Base-by-base conservation (phyloP, 2,329 filamentous ascomycete species). In the Zymoseptoria crescenta region DNA sequence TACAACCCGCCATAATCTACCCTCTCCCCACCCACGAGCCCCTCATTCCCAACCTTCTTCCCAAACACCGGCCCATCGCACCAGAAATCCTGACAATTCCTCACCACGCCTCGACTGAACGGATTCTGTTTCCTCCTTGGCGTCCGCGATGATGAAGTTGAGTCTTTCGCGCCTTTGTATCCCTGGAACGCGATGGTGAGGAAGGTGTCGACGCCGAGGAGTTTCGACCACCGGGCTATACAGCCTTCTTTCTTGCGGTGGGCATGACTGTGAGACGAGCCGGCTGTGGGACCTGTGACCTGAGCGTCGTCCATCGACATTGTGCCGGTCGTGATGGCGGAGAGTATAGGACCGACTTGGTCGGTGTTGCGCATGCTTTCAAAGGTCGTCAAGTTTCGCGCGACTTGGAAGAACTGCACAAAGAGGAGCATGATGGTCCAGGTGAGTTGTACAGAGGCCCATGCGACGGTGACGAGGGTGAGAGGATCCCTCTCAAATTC, bases 381-480 rank as follows among this genome's bases (percentile, higher is more conserved):
- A 75, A 89, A 97, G 0, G 94, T 99, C 1, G 94, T 99, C 79
- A 96, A 87, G 59, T 92, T 95, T 62, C 91, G 86, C 0, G 91
- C 88, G 55, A 99, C 87, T 72, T 99, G 94, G 55, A 96, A 81
- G 55, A 96, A 85, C 72, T 99, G 95, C 4, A 97, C 95, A 64
- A 91, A 88, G 60, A 96, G 81, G 35, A 99, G 85, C 92, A 99
- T 97, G n/a, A 88, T 87, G 2, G 97, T 90, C 94, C 94, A 99
- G 20, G 90, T 87, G 30, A 96, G 82, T 74, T 99, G 95, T 50
- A 96, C 78, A 1, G 83, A 81, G 6, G 83, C 83, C 94, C 94
- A 99, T 28, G 89, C 76, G 10, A 83, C 83, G 20, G 96, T 80
- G 9, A 96, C 79, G 27, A 96, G 81, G 1, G 89, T 93, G 72